Evolutionary conservation across 345 rosid genomes (phyloP), one percentile per base, ranked within the genome.

Genomic region (Citrus inodora): DNA sequence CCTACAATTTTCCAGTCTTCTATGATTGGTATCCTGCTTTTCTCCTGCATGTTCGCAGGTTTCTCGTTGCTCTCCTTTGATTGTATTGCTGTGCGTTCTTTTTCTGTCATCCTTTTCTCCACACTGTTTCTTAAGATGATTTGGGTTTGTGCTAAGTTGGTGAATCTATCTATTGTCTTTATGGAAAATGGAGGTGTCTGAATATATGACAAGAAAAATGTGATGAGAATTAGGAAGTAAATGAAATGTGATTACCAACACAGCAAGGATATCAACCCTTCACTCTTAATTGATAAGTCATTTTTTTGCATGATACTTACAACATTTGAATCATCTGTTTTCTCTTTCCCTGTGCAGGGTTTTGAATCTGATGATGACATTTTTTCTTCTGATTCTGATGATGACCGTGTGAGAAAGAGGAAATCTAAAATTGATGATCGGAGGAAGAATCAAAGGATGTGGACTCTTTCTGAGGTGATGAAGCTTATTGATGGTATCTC

Each of bases 371-470:
- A 82, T 79, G 89, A 84, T 73, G 85, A 85, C 22, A 55, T 70
- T 40, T 80, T 82, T 64, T 78, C 87, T 74, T 89, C 95, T 65
- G 97, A 91, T 66, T 88, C 92, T 71, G 92, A 92, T 78, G 91
- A 89, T 80, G 91, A 85, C 32, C 6, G 19, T 9, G 69, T 63
- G 73, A 79, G 79, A 78, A 84, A 68, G 77, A 83, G 82, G 65
- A 88, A 65, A 81, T 79, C 85, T 51, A 91, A 82, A 80, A 81
- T 71, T 78, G 71, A 84, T 71, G 98, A 93, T 83, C 84, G 96
- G 80, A 87, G 98, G 88, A 95, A 91, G 90, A 87, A 92, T 80
- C 96, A 95, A 87, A 92, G 88, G 78, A 82, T 90, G 95, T 93
- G 98, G 99, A 89, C 97, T 46, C 82, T 83, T 82, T 80, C 86